Percentiles rank a stretch among this genome's conserved stretches.
phyloP scores from a whole-genome alignment of 441 rosid genomes.

The Jatropha podagrica region DNA sequence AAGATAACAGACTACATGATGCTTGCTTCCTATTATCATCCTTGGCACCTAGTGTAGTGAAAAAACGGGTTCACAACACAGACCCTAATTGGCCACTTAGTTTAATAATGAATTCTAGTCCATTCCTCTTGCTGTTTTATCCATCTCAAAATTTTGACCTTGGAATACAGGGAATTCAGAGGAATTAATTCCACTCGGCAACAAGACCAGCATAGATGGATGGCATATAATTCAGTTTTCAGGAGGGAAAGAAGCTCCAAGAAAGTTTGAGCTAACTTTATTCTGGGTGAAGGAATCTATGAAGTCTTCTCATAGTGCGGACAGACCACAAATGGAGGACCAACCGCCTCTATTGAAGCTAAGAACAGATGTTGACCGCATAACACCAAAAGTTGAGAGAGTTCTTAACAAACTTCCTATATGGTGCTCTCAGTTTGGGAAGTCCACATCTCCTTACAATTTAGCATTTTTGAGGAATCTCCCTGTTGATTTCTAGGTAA shows the following conservation, averaged over 20 bases:
- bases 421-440: slow-evolving; percentile 84
- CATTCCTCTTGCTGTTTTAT: too few species aligned
- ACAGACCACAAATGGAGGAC: slow-evolving; percentile 13
- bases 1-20: too few species aligned
- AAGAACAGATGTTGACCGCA: slow-evolving; percentile 65
- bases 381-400: slow-evolving; percentile 61
- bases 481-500: slow-evolving; percentile 48
- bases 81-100: too few species aligned
- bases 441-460: slow-evolving; percentile 74
- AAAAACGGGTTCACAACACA: too few species aligned
- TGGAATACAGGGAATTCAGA: slow-evolving; percentile 42
- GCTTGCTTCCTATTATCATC: too few species aligned
- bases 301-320: slow-evolving; percentile 6
- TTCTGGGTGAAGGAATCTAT: slow-evolving; percentile 40
- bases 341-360: slow-evolving; percentile 63
- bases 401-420: slow-evolving; percentile 62
- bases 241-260: slow-evolving; percentile 75
- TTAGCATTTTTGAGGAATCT: slow-evolving; percentile 67
- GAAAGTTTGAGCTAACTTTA: slow-evolving; percentile 57
- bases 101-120: too few species aligned
- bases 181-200: slow-evolving; percentile 51
- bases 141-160: neutral
- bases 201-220: slow-evolving; percentile 54
- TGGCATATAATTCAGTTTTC: slow-evolving; percentile 91
- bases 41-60: too few species aligned